These are phyloP conservation scores for Porphyrellus cyaneotinctus DNA, from an alignment of 768 basidiomycete genomes.

Conservation along the genomic window DNA sequence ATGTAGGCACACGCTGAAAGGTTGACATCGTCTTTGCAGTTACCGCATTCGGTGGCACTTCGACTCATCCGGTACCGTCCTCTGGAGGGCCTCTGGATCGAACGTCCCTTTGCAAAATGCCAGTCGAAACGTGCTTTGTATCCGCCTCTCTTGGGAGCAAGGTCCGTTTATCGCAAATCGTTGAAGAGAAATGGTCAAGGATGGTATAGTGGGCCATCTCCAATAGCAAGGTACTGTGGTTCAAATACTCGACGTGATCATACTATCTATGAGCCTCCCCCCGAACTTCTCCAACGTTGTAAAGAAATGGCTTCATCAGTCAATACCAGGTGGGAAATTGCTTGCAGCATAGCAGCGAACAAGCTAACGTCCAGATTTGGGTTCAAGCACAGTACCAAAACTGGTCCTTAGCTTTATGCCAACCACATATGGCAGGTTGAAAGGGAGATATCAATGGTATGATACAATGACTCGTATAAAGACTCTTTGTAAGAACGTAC, in stretches of 20 bases:
- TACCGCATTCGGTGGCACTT: background rate
- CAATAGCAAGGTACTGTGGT: slow-evolving; percentile 2
- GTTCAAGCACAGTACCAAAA: slow-evolving; percentile 22
- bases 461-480: slow-evolving; percentile 22
- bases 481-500: background rate
- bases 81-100: too few species aligned
- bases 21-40: background rate
- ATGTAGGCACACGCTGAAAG: background rate
- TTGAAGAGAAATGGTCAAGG: background rate
- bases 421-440: slow-evolving; percentile 26
- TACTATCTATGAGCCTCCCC: background rate
- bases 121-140: background rate
- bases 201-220: background rate
- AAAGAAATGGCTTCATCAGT: background rate
- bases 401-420: slow-evolving; percentile 16
- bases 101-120: too few species aligned
- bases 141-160: background rate
- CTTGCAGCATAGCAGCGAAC: slow-evolving; percentile 6
- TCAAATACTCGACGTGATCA: background rate
- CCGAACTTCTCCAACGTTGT: too few species aligned
- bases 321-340: background rate
- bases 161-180: background rate
- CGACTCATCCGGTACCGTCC: background rate
- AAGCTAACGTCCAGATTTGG: slow-evolving; percentile 28
- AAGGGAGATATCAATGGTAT: slow-evolving; percentile 11